Conservation (phyloP, 441 rosid genomes). For the Adansonia gregorii region DNA sequence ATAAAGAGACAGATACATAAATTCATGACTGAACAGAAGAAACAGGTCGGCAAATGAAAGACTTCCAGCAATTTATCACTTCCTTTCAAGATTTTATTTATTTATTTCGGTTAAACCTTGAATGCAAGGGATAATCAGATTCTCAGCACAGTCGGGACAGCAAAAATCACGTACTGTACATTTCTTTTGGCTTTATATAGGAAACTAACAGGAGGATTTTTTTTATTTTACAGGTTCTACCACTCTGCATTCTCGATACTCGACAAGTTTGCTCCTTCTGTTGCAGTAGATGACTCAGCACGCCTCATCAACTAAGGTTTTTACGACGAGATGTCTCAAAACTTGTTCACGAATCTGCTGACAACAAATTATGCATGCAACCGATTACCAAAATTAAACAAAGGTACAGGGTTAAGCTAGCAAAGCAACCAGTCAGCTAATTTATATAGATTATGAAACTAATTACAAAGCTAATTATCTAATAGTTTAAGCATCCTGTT, state of each 20-base stretch:
- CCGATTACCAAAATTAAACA: neutral
- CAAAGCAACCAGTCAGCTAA: neutral
- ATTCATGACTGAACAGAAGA: neutral
- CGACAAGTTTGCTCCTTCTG: neutral
- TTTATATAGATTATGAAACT: neutral
- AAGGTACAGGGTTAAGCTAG: neutral
- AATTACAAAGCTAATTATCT: neutral
- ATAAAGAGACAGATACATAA: neutral
- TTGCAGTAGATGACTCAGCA: neutral
- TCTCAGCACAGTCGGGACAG: neutral
- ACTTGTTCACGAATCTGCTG: constrained; percentile 21
- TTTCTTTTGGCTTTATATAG: constrained; percentile 8
- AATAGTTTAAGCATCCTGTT: constrained; percentile 2
- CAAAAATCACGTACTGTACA: constrained; percentile 1
- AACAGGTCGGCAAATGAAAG: neutral
- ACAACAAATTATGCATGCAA: constrained; percentile 2
- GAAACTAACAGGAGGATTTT: constrained; percentile 12
- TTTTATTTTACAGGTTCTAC: neutral
- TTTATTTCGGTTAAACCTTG: neutral
- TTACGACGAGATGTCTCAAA: neutral
- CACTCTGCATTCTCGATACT: neutral
- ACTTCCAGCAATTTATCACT: constrained; percentile 3
- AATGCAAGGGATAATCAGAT: neutral
- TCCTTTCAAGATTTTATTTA: neutral
- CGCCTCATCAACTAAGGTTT: neutral